A percentile compares a stretch with the other conserved stretches of the same genome.
Evolutionary conservation across 176 grass and related monocot genomes (phyloP).

Genomic region (Saccharum officinarum): DNA sequence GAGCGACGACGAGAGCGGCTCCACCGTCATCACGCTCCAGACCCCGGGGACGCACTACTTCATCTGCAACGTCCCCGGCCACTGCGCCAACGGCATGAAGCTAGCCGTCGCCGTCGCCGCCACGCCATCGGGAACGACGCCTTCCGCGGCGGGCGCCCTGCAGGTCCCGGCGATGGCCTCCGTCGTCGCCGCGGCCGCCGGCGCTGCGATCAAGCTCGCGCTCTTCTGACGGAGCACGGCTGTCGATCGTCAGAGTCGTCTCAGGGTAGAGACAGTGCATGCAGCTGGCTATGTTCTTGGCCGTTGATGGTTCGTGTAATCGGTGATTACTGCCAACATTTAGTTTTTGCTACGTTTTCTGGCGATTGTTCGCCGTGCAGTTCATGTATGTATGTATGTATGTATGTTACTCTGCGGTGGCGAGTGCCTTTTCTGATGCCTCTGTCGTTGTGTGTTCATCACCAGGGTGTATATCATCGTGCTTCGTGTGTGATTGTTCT

Average conservation of each 20-base stretch:
- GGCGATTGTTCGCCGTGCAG: background rate
- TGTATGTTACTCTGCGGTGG: background rate
- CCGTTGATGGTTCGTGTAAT: background rate
- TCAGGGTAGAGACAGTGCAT: conserved; percentile 45
- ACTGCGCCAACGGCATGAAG: conserved; percentile 76
- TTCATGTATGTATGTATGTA: background rate
- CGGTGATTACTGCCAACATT: background rate
- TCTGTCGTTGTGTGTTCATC: background rate
- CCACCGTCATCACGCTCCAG: conserved; percentile 43
- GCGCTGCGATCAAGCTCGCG: conserved; percentile 38
- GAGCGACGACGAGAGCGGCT: conserved; percentile 43
- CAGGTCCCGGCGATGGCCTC: background rate
- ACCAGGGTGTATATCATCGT: background rate
- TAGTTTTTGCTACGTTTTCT: background rate
- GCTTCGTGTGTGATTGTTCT: background rate
- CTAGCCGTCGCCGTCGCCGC: conserved; percentile 46
- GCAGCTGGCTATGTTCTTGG: background rate
- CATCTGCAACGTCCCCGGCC: conserved; percentile 60
- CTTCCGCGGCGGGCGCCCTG: background rate
- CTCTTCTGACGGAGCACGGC: conserved; percentile 30
- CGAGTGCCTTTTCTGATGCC: background rate
- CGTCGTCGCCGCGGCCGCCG: conserved; percentile 12
- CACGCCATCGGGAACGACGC: background rate
- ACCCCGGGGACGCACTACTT: conserved; percentile 53
- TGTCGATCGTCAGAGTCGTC: background rate